phyloP scores from a whole-genome alignment of 345 rosid species.

The Eucalyptus fibrosa region DNA sequence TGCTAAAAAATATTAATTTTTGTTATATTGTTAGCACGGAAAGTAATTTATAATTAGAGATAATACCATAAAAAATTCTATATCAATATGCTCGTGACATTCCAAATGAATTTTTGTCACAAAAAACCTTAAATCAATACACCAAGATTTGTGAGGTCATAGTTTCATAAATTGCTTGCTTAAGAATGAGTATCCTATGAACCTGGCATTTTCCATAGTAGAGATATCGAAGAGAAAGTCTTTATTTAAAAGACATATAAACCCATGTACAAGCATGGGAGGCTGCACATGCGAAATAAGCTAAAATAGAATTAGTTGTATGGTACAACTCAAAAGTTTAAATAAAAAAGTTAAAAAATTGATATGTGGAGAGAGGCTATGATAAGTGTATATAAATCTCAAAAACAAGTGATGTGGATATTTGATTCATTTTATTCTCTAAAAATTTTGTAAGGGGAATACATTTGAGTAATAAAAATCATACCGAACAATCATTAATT shows the following conservation, averaged over 20 bases:
- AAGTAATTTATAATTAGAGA: background rate
- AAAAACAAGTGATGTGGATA: accelerated
- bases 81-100: accelerated
- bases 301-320: background rate
- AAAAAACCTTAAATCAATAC: background rate
- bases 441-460: accelerated
- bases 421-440: background rate
- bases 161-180: background rate
- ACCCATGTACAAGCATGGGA: background rate
- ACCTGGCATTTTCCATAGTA: background rate
- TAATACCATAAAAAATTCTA: accelerated
- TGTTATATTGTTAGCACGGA: accelerated
- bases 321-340: background rate
- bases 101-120: accelerated
- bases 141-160: background rate
- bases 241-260: background rate
- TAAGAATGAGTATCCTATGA: background rate
- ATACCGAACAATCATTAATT: background rate
- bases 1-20: background rate
- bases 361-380: accelerated
- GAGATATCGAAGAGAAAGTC: accelerated
- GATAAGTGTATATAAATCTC: background rate
- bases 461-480: background rate
- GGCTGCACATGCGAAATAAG: background rate
- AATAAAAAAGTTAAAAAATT: accelerated